These are phyloP conservation scores for Thozetella sp. DNA, from an alignment of 495 filamentous ascomycete genomes.

Conservation along the genomic window DNA sequence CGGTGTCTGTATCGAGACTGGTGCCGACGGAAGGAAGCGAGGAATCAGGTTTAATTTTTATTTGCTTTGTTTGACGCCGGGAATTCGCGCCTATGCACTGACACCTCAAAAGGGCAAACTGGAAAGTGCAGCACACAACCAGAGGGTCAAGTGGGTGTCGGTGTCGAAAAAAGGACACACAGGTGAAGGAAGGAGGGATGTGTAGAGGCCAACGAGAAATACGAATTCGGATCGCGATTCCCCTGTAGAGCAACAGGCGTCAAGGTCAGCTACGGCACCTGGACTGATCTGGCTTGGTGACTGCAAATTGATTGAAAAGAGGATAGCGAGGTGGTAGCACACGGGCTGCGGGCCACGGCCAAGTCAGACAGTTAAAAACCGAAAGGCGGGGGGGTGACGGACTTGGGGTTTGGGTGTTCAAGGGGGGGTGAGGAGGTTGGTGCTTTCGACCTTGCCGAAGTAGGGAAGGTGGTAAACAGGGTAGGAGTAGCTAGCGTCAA, in stretches of 20 bases:
- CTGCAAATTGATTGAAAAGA: slow-evolving; percentile 62
- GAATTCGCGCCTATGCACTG: slow-evolving; percentile 31
- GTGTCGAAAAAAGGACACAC: slow-evolving; percentile 15
- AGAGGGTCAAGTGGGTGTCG: slow-evolving; percentile 13
- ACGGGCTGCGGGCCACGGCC: slow-evolving; percentile 44
- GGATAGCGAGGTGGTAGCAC: slow-evolving; percentile 58
- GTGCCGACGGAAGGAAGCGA: slow-evolving; percentile 50
- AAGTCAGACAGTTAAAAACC: slow-evolving; percentile 47
- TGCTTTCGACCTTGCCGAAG: slow-evolving; percentile 18
- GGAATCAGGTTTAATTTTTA: slow-evolving; percentile 40
- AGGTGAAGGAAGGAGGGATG: slow-evolving; percentile 24
- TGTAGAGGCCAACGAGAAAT: slow-evolving; percentile 30
- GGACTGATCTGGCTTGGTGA: slow-evolving; percentile 59
- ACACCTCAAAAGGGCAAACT: slow-evolving; percentile 11
- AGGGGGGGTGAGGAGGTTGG: slow-evolving; percentile 24
- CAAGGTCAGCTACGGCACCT: slow-evolving; percentile 34
- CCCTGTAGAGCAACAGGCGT: slow-evolving; percentile 47
- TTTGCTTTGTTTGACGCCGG: slow-evolving; percentile 32
- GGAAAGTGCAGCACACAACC: slow-evolving; percentile 16
- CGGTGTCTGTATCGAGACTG: slow-evolving; percentile 55
- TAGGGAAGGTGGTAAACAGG: slow-evolving; percentile 17
- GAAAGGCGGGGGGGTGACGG: slow-evolving; percentile 49
- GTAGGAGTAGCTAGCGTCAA: slow-evolving; percentile 8
- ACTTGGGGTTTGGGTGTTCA: slow-evolving; percentile 20
- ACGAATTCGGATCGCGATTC: slow-evolving; percentile 40